phyloP scores from a whole-genome alignment of 2,329 filamentous ascomycete species.

The Ceratocystis harringtonii region DNA sequence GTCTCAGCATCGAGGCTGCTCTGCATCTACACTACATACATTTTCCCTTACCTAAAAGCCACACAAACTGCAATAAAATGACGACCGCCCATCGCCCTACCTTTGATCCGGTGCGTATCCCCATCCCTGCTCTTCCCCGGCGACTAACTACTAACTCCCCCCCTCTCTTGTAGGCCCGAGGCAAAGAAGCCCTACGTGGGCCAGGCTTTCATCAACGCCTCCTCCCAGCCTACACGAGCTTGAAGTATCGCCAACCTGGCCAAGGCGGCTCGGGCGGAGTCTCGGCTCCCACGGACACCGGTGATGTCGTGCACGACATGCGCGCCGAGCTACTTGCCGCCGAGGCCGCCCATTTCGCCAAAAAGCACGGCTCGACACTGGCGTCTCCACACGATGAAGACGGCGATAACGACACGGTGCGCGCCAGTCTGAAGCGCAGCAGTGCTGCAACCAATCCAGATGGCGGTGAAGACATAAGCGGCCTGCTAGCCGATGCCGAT shows the following conservation, averaged over 20 bases:
- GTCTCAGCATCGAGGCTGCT: neutral
- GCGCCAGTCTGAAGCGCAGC: conserved; percentile 18
- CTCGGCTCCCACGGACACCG: conserved; percentile 31
- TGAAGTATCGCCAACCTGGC: conserved; percentile 76
- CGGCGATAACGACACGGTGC: conserved; percentile 33
- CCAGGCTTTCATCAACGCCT: conserved; percentile 93
- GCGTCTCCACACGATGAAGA: conserved; percentile 32
- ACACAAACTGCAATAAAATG: conserved; percentile 29
- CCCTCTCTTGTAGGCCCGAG: conserved; percentile 47
- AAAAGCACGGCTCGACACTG: conserved; percentile 52
- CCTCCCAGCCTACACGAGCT: conserved; percentile 78
- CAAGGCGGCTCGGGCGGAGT: conserved; percentile 61
- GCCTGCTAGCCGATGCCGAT: conserved; percentile 46
- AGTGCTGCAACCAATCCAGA: conserved; percentile 27
- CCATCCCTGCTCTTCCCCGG: conserved; percentile 16
- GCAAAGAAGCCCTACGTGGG: conserved; percentile 87
- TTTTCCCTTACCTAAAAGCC: neutral
- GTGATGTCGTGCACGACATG: conserved; percentile 52
- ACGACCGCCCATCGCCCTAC: conserved; percentile 70
- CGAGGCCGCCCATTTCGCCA: conserved; percentile 75
- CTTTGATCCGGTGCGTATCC: conserved; percentile 65
- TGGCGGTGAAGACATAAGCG: conserved; percentile 36
- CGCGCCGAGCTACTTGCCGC: conserved; percentile 79
- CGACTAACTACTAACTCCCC: neutral
- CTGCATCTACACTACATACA: neutral